Base-by-base conservation (phyloP, 441 rosid genomes). In the Gossypium trilobum region DNA sequence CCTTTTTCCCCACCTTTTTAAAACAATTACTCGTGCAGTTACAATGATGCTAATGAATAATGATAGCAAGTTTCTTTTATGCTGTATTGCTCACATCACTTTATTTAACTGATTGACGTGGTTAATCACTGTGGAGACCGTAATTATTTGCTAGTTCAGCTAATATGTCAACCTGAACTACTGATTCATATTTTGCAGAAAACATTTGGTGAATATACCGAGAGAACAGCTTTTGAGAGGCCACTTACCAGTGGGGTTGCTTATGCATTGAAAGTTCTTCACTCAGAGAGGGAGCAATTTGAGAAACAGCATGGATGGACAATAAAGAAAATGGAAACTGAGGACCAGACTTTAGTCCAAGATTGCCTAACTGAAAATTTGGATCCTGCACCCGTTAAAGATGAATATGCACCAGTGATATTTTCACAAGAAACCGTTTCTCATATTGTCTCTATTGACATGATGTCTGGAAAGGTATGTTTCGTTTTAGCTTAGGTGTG, bases 201-300 rank as follows among this genome's bases (percentile, higher is more conserved):
- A 83, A 94, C 93, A 11, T 92, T 94, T 78, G 83, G 94, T 55
- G 88, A 90, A 78, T 91, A 92, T 73, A 89, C 97, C 9, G 97
- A 92, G 81, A 92, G 97, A 85, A 94, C 99, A 27, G 83, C 86
- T 80, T 94, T 94, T 75, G 97, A 94, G 82, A 92, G 99, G 82
- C 99, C 99, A 22, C 92, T 94, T 73, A 94, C 99, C 0, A 92
- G 97, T 77, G 99, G 99, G 33, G 99, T 94, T 77, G 96, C 99
- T 20, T 94, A 94, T 83, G 99, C 99, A 80, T 76, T 91, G 81
- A 94, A 87, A 88, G 97, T 94, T 73, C 78, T 76, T 76, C 96
- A 94, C 75, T 86, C 91, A n/a, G 85, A 87, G 78, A 92, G 97
- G 78, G 87, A 85, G 75, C 85, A 86, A 13, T 92, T 95, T 79